These are phyloP conservation scores for Chlorella sorokiniana DNA, from an alignment of 139 green algal species.

Conservation along the genomic window DNA sequence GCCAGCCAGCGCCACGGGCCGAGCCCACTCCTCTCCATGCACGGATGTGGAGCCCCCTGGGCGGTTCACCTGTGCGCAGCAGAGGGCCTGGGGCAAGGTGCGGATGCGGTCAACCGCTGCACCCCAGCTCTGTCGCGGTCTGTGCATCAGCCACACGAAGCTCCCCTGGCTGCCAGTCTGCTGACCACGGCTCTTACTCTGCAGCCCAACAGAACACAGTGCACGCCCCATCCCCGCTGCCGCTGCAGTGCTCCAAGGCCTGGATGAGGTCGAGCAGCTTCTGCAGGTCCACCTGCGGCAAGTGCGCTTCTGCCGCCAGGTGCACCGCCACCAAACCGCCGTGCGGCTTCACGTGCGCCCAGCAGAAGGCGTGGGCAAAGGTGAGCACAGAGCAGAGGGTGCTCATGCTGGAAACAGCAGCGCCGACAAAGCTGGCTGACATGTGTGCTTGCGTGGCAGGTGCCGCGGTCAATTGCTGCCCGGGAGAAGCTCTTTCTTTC, in stretches of 20 bases:
- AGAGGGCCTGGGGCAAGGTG: constrained; percentile 21
- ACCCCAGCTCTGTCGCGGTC: too few species aligned
- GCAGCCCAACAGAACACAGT: too few species aligned
- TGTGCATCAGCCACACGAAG: too few species aligned
- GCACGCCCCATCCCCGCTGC: too few species aligned
- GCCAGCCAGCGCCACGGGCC: neutral
- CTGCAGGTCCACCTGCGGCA: constrained; percentile 15
- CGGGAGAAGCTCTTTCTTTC: too few species aligned
- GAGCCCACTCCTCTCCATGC: neutral
- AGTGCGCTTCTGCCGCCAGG: neutral
- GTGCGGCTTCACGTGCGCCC: constrained; percentile 31
- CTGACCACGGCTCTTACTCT: too few species aligned
- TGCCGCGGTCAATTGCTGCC: too few species aligned
- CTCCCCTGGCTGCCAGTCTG: too few species aligned
- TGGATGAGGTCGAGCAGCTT: neutral
- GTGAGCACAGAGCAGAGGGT: too few species aligned
- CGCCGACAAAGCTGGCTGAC: too few species aligned
- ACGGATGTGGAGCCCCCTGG: constrained; percentile 16
- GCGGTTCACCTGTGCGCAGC: constrained; percentile 28
- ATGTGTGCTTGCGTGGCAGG: neutral
- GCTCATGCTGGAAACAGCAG: too few species aligned
- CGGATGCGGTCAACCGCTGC: neutral
- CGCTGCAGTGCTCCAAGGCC: neutral
- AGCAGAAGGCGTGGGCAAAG: constrained; percentile 45
- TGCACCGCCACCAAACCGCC: constrained; percentile 20